These are phyloP conservation scores for Phaeosphaeria sp. DNA, from an alignment of 2,329 filamentous ascomycete genomes.

Conservation along the genomic window DNA sequence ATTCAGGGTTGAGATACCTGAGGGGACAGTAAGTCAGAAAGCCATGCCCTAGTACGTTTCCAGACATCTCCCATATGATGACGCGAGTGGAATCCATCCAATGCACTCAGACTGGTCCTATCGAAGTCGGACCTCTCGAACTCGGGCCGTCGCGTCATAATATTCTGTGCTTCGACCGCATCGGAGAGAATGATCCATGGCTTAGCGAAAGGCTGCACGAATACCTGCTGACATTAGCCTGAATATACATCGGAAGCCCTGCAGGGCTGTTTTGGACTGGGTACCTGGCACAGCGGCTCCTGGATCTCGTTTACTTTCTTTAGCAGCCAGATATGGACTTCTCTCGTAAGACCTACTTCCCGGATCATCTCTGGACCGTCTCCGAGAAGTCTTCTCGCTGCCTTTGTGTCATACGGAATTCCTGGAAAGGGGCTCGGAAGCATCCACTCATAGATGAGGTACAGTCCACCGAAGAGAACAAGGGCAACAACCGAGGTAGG, in stretches of 20 bases:
- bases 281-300: conserved; percentile 7
- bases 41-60: conserved; percentile 9
- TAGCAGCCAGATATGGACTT: conserved; percentile 5
- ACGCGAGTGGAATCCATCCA: conserved; percentile 24
- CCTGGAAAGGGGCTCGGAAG: not conserved
- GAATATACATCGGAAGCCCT: too few relatives aligned
- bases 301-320: conserved; percentile 9
- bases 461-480: not conserved
- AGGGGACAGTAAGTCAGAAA: not conserved
- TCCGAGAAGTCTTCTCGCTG: not conserved
- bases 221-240: not conserved
- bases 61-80: conserved; percentile 35
- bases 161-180: conserved; percentile 6
- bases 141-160: conserved; percentile 11
- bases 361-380: not conserved
- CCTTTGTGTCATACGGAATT: not conserved
- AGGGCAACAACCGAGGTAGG: too few relatives aligned
- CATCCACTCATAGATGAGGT: not conserved
- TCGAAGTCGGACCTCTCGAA: conserved; percentile 10
- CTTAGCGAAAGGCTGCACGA: conserved; percentile 11
- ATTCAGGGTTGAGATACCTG: not conserved
- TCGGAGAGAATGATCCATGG: conserved; percentile 14
- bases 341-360: not conserved
- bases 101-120: conserved; percentile 34
- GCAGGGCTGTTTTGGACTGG: too few relatives aligned